These are phyloP conservation scores for Gypsophila paniculata DNA, from an alignment of 179 eudicot species.

Conservation along the genomic window DNA sequence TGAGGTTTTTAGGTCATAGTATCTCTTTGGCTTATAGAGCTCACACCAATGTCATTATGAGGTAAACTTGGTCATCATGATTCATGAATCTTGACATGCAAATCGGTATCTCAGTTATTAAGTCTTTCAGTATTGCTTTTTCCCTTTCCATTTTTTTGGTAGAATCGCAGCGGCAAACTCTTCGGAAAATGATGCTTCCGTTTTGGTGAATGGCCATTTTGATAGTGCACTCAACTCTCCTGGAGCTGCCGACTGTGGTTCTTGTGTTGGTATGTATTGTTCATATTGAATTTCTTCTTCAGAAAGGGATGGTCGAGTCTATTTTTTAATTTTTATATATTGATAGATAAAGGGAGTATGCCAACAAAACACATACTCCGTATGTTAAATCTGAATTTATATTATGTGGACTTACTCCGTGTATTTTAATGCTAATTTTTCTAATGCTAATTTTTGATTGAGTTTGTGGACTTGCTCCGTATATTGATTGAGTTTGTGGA, in stretches of 20 bases:
- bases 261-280: conserved; percentile 78
- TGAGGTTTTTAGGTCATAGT: conserved; percentile 83
- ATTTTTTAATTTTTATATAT: background rate
- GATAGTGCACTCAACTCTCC: conserved; percentile 91
- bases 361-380: background rate
- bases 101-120: background rate
- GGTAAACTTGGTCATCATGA: conserved; percentile 36
- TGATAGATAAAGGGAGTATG: background rate
- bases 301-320: background rate
- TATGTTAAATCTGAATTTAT: background rate
- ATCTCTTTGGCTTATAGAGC: conserved; percentile 72
- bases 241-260: conserved; percentile 95
- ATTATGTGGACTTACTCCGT: conserved; percentile 9
- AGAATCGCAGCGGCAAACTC: conserved; percentile 74
- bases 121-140: background rate
- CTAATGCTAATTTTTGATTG: too few species aligned
- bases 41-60: conserved; percentile 74
- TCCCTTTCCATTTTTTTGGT: conserved; percentile 23
- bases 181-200: conserved; percentile 62
- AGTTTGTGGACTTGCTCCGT: conserved; percentile 12
- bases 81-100: background rate
- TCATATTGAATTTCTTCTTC: background rate
- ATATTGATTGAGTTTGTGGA: conserved; percentile 6
- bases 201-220: conserved; percentile 81
- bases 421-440: conserved; percentile 11